Evolutionary conservation across 2,329 filamentous ascomycete genomes (phyloP).

Genomic region (Thermothelomyces thermophilus): DNA sequence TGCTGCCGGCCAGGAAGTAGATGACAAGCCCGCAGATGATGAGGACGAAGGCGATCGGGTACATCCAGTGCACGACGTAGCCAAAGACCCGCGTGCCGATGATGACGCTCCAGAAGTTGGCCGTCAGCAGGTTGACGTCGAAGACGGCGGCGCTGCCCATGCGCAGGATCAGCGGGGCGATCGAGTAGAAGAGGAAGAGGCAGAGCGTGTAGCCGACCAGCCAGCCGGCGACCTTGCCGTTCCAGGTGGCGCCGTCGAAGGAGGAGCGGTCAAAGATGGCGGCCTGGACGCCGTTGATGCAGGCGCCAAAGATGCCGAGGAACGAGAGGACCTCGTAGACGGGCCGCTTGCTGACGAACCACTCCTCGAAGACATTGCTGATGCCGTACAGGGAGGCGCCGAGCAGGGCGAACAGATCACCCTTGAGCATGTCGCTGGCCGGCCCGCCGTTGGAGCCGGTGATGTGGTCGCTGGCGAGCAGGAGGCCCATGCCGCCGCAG

Average conservation of each 20-base stretch:
- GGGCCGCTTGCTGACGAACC: slow-evolving; percentile 78
- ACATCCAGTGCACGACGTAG: slow-evolving; percentile 75
- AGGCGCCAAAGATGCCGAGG: slow-evolving; percentile 76
- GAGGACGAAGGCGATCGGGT: slow-evolving; percentile 89
- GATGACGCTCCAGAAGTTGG: slow-evolving; percentile 94
- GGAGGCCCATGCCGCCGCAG: slow-evolving; percentile 81
- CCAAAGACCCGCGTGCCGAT: slow-evolving; percentile 86
- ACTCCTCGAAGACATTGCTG: slow-evolving; percentile 89
- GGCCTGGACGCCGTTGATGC: slow-evolving; percentile 87
- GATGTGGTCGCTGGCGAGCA: slow-evolving; percentile 83
- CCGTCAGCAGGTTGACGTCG: slow-evolving; percentile 89
- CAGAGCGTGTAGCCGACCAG: slow-evolving; percentile 84
- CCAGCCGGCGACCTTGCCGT: slow-evolving; percentile 67
- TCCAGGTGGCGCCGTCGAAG: slow-evolving; percentile 61
- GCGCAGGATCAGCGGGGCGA: slow-evolving; percentile 81
- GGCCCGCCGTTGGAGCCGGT: slow-evolving; percentile 65
- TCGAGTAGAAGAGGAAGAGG: slow-evolving; percentile 76
- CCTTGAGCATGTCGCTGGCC: slow-evolving; percentile 70
- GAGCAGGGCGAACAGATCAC: slow-evolving; percentile 84
- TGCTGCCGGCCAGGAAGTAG: slow-evolving; percentile 79
- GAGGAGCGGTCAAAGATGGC: slow-evolving; percentile 81
- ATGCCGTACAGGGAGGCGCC: slow-evolving; percentile 89
- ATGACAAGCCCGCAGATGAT: slow-evolving; percentile 80
- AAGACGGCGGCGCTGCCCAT: slow-evolving; percentile 91
- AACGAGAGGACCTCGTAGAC: slow-evolving; percentile 92